phyloP scores from a whole-genome alignment of 371 early-diverging fungal species.

The Mortierella sp. region DNA sequence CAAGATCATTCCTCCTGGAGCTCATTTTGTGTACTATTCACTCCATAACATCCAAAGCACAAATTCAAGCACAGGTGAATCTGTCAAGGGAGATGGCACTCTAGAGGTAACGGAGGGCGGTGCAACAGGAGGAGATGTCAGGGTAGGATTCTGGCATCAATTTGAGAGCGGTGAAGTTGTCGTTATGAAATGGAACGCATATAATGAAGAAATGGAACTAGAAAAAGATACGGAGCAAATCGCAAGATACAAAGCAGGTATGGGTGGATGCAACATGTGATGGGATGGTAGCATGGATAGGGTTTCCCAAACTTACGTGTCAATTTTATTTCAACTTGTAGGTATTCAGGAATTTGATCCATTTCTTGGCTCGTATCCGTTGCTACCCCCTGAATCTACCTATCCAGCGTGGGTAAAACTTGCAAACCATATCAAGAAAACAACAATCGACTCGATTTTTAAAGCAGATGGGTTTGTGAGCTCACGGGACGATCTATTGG shows the following conservation, averaged over 20 bases:
- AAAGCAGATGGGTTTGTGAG: constrained; percentile 70
- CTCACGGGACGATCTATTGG: constrained; percentile 60
- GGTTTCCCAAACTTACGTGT: neutral
- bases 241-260: constrained; percentile 59
- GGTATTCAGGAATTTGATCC: constrained; percentile 86
- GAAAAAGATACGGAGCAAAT: constrained; percentile 60
- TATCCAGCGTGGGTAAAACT: constrained; percentile 82
- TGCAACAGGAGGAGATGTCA: constrained; percentile 40
- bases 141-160: constrained; percentile 51
- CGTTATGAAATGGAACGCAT: constrained; percentile 57
- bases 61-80: neutral
- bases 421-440: constrained; percentile 72
- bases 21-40: constrained; percentile 90
- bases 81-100: constrained; percentile 1
- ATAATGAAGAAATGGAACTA: constrained; percentile 55
- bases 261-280: neutral
- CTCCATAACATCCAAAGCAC: constrained; percentile 41
- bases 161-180: constrained; percentile 56
- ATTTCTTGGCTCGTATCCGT: constrained; percentile 89
- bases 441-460: constrained; percentile 70
- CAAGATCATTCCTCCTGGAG: constrained; percentile 94
- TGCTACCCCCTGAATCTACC: constrained; percentile 68
- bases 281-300: neutral
- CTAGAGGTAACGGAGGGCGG: constrained; percentile 47
- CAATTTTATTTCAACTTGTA: constrained; percentile 23